A percentile compares a stretch with the other conserved stretches of the same genome.
Conservation (phyloP, 1,139 yeast genomes). For the Scheffersomyces lignicola region DNA sequence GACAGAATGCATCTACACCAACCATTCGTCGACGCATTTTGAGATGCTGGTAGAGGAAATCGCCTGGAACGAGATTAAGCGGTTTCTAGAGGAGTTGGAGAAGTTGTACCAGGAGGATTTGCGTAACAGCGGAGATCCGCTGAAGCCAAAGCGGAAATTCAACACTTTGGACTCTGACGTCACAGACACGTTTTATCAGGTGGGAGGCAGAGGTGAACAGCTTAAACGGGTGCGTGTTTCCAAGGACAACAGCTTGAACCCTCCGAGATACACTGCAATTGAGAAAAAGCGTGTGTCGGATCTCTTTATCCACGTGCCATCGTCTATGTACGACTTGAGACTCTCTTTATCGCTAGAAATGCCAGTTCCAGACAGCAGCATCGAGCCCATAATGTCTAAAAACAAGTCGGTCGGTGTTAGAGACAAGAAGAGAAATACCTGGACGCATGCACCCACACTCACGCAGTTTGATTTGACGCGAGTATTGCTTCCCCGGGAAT, state of each 20-base stretch:
- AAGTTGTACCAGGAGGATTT: slow-evolving; percentile 42
- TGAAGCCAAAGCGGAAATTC: slow-evolving; percentile 41
- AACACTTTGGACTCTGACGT: slow-evolving; percentile 40
- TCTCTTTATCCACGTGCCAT: slow-evolving; percentile 71
- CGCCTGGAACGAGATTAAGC: slow-evolving; percentile 60
- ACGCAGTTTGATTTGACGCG: slow-evolving; percentile 71
- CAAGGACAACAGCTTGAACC: slow-evolving; percentile 55
- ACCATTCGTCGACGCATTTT: slow-evolving; percentile 59
- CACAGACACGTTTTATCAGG: slow-evolving; percentile 42
- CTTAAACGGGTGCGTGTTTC: slow-evolving; percentile 66
- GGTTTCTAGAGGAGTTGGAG: slow-evolving; percentile 58
- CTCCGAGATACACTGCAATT: slow-evolving; percentile 69
- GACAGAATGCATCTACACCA: slow-evolving; percentile 69
- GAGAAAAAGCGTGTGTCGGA: slow-evolving; percentile 73
- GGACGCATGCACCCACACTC: slow-evolving; percentile 65
- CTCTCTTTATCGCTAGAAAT: slow-evolving; percentile 75
- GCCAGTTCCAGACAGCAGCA: slow-evolving; percentile 61
- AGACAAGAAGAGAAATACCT: slow-evolving; percentile 63
- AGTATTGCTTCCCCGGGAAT: slow-evolving; percentile 50
- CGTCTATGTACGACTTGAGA: slow-evolving; percentile 74
- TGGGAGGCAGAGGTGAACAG: slow-evolving; percentile 45
- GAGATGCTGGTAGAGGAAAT: slow-evolving; percentile 71
- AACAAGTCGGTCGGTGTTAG: slow-evolving; percentile 53
- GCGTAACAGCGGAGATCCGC: slow-evolving; percentile 15
- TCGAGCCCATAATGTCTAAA: slow-evolving; percentile 36